Percentiles rank a stretch among this genome's conserved stretches.
These are phyloP conservation scores for Leptoxyphium fumago DNA, from an alignment of 2,329 filamentous ascomycete species.

Conservation along the genomic window DNA sequence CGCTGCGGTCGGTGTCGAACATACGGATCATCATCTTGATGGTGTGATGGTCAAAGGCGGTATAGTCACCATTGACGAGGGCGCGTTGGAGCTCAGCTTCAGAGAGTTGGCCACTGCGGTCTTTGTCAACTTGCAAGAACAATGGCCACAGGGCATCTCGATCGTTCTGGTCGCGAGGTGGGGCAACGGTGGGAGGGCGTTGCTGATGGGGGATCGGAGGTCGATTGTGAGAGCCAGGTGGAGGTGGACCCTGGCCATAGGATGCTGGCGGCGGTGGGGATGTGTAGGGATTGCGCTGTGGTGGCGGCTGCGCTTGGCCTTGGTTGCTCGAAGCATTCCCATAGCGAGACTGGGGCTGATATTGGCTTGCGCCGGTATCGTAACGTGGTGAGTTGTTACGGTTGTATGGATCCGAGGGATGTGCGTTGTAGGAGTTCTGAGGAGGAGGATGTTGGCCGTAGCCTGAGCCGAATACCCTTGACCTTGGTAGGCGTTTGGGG, in stretches of 20 bases:
- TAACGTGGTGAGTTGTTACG: constrained; percentile 20
- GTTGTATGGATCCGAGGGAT: constrained; percentile 17
- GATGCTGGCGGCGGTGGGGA: constrained; percentile 35
- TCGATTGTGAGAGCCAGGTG: constrained; percentile 49
- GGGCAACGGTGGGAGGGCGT: constrained; percentile 34
- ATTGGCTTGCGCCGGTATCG: constrained; percentile 21
- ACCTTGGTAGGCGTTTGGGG: constrained; percentile 16
- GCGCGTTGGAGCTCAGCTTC: constrained; percentile 78
- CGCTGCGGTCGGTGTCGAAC: constrained; percentile 87
- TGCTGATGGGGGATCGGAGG: constrained; percentile 36
- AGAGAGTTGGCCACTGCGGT: constrained; percentile 66
- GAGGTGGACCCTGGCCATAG: constrained; percentile 36
- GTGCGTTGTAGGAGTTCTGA: constrained; percentile 9
- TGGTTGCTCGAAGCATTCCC: constrained; percentile 8
- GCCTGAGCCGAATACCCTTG: constrained; percentile 18
- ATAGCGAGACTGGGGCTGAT: neutral
- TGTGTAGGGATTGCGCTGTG: constrained; percentile 17
- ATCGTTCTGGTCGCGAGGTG: constrained; percentile 44
- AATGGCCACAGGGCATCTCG: constrained; percentile 62
- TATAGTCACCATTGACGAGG: constrained; percentile 92
- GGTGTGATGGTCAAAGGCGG: constrained; percentile 81
- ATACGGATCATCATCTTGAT: constrained; percentile 99
- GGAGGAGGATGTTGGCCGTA: constrained; percentile 20
- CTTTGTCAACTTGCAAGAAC: constrained; percentile 82
- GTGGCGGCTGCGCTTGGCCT: constrained; percentile 7